phyloP scores from a whole-genome alignment of 208 protist genomes.

The Leishmania braziliensis region DNA sequence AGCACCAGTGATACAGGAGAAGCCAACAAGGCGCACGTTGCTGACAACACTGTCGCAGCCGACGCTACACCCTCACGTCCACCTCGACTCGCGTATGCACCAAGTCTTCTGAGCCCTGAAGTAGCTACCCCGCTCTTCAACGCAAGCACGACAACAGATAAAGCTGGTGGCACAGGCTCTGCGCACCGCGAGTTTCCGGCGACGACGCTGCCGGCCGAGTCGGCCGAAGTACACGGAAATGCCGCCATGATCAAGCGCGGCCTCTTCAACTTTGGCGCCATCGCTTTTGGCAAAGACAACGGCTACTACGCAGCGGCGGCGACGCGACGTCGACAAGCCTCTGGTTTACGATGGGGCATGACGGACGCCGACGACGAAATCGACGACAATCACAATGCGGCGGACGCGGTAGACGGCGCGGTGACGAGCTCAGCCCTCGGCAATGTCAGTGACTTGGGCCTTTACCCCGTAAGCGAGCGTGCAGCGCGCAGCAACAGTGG shows the following conservation, averaged over 20 bases:
- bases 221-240: not conserved
- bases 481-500: not conserved
- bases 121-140: not conserved
- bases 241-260: not conserved
- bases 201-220: constrained; percentile 1
- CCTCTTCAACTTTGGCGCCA: constrained; percentile 17
- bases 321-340: not conserved
- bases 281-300: constrained; percentile 13
- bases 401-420: not conserved
- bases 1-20: not conserved
- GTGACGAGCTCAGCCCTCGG: not conserved
- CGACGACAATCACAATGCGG: not conserved
- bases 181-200: not conserved
- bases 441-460: constrained; percentile 6
- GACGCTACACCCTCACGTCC: not conserved
- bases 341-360: not conserved
- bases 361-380: not conserved
- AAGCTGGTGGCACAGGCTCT: not conserved
- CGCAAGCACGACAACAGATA: not conserved
- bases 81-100: constrained; percentile 3
- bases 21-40: not conserved
- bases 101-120: not conserved
- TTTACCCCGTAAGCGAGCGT: constrained; percentile 7
- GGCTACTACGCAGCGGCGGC: not conserved
- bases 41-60: not conserved